Conservation (phyloP, 1,139 yeast genomes). For the Suhomyces coccinellae region DNA sequence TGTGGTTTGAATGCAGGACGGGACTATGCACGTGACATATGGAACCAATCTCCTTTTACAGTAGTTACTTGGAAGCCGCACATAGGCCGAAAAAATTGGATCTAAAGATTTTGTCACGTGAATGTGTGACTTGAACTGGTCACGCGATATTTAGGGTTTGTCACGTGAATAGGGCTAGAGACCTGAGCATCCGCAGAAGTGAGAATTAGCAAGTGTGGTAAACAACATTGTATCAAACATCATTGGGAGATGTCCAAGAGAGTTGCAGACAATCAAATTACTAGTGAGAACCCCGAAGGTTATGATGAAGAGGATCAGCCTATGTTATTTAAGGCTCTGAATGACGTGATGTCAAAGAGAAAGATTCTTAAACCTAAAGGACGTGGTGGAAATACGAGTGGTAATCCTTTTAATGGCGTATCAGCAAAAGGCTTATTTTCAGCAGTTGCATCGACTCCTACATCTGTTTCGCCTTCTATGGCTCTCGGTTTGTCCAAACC, state of each 20-base stretch:
- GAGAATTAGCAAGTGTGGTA: background rate
- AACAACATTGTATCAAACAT: background rate
- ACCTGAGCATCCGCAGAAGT: conserved; percentile 5
- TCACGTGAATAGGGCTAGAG: conserved; percentile 7
- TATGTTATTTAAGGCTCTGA: conserved; percentile 52
- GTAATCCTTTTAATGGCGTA: conserved; percentile 2
- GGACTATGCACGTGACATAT: background rate
- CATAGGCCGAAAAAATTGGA: too few relatives aligned
- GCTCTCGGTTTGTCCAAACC: background rate
- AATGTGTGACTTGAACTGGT: background rate
- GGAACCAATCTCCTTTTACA: too few relatives aligned
- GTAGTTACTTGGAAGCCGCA: too few relatives aligned
- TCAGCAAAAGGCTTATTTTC: background rate
- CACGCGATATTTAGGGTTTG: background rate
- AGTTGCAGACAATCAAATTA: conserved; percentile 60
- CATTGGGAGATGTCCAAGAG: conserved; percentile 58
- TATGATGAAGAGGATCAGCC: conserved; percentile 39
- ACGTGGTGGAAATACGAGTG: conserved; percentile 7
- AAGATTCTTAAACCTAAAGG: conserved; percentile 64
- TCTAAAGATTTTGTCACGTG: background rate
- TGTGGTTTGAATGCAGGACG: conserved; percentile 4
- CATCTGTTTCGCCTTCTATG: background rate
- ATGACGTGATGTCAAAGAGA: conserved; percentile 64
- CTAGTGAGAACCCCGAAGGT: conserved; percentile 42
- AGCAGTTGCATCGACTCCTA: background rate